These are phyloP conservation scores for Dendrobium huoshanense DNA, from an alignment of 106 monocot genomes.

Conservation along the genomic window DNA sequence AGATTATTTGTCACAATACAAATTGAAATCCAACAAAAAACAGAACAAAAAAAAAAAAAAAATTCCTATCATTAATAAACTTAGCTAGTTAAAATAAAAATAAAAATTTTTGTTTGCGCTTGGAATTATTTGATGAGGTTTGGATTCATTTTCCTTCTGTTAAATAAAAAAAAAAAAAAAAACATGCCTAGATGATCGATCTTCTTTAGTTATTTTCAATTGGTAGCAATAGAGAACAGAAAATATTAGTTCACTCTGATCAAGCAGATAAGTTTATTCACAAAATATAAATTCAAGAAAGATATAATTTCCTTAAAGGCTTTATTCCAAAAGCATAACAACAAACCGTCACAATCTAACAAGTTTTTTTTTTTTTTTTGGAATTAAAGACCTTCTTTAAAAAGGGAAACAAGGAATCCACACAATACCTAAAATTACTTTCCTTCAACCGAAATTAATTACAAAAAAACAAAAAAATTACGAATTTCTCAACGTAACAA, in stretches of 20 bases:
- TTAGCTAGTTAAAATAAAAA: neutral
- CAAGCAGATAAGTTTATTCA: neutral
- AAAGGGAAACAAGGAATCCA: neutral
- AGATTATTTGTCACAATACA: neutral
- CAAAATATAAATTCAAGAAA: neutral
- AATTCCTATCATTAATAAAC: neutral
- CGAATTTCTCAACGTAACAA: neutral
- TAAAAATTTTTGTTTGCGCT: neutral
- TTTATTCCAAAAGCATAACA: neutral
- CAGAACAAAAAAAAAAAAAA: neutral
- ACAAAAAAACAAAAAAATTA: neutral
- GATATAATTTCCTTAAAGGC: neutral
- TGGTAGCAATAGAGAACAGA: neutral
- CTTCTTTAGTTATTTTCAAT: neutral
- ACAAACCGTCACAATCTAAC: neutral
- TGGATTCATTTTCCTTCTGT: neutral
- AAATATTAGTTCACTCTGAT: neutral
- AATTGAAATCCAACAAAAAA: neutral
- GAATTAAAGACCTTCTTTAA: neutral
- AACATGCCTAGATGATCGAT: neutral
- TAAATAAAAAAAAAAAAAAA: neutral
- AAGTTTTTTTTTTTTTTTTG: neutral
- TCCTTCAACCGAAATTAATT: neutral
- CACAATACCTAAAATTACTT: neutral
- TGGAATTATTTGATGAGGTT: neutral